Base-by-base conservation (phyloP, 352 stramenopile genomes). In the Pythium rishiriense region DNA sequence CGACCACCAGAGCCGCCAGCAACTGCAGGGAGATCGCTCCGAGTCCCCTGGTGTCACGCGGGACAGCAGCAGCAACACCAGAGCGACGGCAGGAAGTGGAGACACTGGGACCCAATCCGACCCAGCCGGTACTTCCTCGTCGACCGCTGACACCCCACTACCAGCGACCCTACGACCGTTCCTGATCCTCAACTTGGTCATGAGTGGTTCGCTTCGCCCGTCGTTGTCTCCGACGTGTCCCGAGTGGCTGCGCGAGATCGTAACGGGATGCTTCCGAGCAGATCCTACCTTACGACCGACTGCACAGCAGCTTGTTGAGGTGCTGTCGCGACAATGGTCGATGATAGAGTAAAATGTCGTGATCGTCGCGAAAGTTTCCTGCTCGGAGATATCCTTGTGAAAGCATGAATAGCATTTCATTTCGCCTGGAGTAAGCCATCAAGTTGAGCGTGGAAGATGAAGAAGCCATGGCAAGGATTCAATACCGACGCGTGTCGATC, bases 1-100 rank as follows among this genome's bases (percentile, higher is more conserved):
- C 14, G 49, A 59, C 37, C 42, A 66, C 25, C 12, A 76, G 67
- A 68, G 64, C 64, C 12, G 45, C 69, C 49, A 58, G n/a, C 37
- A 48, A n/a, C 25, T 58, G 21, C 31, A 45, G 33, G 31, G 33
- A 19, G 50, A 57, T 33, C 50, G 21, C 4, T 39, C 48, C 17
- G 29, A 39, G 39, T 46, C 39, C 5, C 39, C 39, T 17, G 39
- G 39, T 17, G 39, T 46, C 7, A 22, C 15, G 15, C 25, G 28
- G 0, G 15, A 43, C n/a, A 31, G 48, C n/a, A 31, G 48, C 41
- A 47, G 42, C 42, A 54, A 41, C 55, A 33, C 26, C 1, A 15
- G 11, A 5, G 51, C 24, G 31, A 58, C 29, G 4, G 50, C 47
- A 14, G 25, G 29, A 1, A 29, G 48, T 7, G 29, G 17, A 11